Conservation (phyloP, 2,329 filamentous ascomycete genomes). For the Fusarium drepaniforme region DNA sequence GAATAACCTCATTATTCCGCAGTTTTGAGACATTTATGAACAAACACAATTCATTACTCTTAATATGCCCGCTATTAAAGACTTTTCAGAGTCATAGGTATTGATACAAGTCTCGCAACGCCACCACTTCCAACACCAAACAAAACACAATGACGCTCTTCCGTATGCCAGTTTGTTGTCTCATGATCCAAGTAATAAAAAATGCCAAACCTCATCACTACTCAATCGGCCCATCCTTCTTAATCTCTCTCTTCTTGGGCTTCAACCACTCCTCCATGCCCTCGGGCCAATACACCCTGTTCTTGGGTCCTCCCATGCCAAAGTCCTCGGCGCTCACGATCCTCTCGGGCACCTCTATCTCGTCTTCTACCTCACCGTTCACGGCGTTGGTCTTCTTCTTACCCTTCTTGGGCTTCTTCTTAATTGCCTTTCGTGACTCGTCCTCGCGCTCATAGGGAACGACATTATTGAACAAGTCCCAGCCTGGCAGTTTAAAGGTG, state of each 20-base stretch:
- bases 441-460: constrained; percentile 82
- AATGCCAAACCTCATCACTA: neutral
- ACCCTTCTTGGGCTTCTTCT: constrained; percentile 54
- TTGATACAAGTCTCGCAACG: constrained; percentile 1
- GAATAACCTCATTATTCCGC: neutral
- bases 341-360: constrained; percentile 53
- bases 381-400: constrained; percentile 53
- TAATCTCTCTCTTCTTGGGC: constrained; percentile 80
- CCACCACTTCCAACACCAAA: neutral
- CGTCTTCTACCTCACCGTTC: constrained; percentile 53
- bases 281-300: constrained; percentile 89
- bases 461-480: constrained; percentile 80
- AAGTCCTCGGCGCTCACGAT: constrained; percentile 75
- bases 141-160: neutral
- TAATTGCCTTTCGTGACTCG: constrained; percentile 68
- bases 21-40: neutral
- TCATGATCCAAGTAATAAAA: neutral
- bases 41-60: neutral
- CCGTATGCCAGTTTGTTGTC: neutral
- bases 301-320: constrained; percentile 86
- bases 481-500: constrained; percentile 85
- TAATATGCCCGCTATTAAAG: neutral
- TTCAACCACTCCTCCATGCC: constrained; percentile 92
- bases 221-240: constrained; percentile 55
- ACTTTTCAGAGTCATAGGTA: neutral